phyloP scores from a whole-genome alignment of 1,139 yeast genomes.

The Suhomyces bribrorum region DNA sequence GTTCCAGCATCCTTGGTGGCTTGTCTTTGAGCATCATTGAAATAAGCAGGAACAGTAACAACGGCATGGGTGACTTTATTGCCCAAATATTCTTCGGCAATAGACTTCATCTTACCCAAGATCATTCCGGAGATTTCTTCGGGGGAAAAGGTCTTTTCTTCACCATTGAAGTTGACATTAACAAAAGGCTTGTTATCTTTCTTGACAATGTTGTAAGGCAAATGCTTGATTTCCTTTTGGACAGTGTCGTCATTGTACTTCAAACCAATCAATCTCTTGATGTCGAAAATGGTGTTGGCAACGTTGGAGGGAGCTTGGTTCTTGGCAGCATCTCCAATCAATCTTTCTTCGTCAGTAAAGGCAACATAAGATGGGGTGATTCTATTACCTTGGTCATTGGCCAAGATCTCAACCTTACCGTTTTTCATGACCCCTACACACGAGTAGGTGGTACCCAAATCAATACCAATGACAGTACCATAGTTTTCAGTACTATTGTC shows the following conservation, averaged over 20 bases:
- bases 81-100: conserved; percentile 91
- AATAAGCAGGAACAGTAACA: conserved; percentile 96
- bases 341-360: conserved; percentile 80
- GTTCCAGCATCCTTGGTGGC: conserved; percentile 98
- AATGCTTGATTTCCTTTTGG: conserved; percentile 79
- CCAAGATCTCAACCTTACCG: conserved; percentile 88
- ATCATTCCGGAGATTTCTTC: conserved; percentile 94
- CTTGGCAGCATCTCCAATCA: conserved; percentile 94
- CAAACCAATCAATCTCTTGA: conserved; percentile 84
- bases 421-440: conserved; percentile 94
- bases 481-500: conserved; percentile 51
- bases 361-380: conserved; percentile 92
- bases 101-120: conserved; percentile 86
- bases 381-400: conserved; percentile 95
- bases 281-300: conserved; percentile 76
- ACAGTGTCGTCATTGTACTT: conserved; percentile 73
- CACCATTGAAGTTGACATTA: conserved; percentile 64
- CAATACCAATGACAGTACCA: conserved; percentile 84
- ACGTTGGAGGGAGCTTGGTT: conserved; percentile 89
- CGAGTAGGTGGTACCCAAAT: conserved; percentile 85
- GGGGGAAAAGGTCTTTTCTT: conserved; percentile 69
- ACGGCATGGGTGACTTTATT: conserved; percentile 90
- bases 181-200: conserved; percentile 80
- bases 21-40: conserved; percentile 98
- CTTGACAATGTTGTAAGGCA: conserved; percentile 71